These are phyloP conservation scores for Penicillium rolfsii DNA, from an alignment of 2,329 filamentous ascomycete species.

Conservation along the genomic window DNA sequence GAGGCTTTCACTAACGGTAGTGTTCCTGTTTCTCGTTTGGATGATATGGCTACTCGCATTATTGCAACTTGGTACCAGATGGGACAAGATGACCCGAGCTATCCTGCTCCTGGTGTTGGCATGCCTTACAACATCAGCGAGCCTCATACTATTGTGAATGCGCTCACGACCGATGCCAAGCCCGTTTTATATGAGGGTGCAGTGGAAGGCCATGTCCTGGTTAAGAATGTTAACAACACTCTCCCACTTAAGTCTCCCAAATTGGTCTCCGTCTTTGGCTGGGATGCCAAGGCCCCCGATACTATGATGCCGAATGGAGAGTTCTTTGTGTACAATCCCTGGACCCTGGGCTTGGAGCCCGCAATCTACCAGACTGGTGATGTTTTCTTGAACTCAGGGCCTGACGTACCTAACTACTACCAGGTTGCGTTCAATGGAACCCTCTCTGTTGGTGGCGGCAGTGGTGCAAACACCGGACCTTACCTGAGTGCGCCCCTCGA, in stretches of 20 bases:
- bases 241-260: slow-evolving; percentile 49
- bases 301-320: slow-evolving; percentile 34
- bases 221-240: slow-evolving; percentile 56
- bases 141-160: slow-evolving; percentile 56
- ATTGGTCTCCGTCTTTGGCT: slow-evolving; percentile 60
- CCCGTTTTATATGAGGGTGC: slow-evolving; percentile 51
- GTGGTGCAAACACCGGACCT: slow-evolving; percentile 53
- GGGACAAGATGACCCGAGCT: slow-evolving; percentile 47
- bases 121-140: slow-evolving; percentile 44
- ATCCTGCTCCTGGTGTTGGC: slow-evolving; percentile 45
- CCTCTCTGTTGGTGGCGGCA: slow-evolving; percentile 53
- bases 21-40: slow-evolving; percentile 57
- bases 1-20: slow-evolving; percentile 64
- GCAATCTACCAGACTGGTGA: slow-evolving; percentile 9
- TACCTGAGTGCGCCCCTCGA: slow-evolving; percentile 59
- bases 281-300: slow-evolving; percentile 52
- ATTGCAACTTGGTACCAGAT: slow-evolving; percentile 54
- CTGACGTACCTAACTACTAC: slow-evolving; percentile 24
- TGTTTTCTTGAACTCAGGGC: slow-evolving; percentile 29
- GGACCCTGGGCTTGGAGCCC: slow-evolving; percentile 17
- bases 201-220: slow-evolving; percentile 61
- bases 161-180: slow-evolving; percentile 49
- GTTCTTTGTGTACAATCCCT: slow-evolving; percentile 16
- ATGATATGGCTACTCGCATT: slow-evolving; percentile 62
- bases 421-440: slow-evolving; percentile 53